Conservation (phyloP, 495 filamentous ascomycete species). For the Cercophora samala region DNA sequence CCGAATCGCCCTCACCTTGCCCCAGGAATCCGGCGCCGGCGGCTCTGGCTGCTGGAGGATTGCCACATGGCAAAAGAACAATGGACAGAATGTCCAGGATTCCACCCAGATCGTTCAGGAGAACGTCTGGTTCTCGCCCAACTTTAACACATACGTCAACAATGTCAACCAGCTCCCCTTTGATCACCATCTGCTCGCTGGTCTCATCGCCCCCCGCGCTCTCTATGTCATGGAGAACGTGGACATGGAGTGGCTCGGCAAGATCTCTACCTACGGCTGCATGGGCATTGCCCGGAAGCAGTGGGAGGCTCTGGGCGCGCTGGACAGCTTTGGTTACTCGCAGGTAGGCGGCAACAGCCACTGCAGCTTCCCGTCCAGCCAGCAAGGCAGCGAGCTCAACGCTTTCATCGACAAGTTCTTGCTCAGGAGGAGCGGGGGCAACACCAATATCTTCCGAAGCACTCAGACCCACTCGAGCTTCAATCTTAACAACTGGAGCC, state of each 20-base stretch:
- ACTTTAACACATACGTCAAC: conserved; percentile 42
- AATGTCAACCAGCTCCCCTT: conserved; percentile 42
- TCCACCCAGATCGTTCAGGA: conserved; percentile 48
- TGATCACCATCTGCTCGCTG: conserved; percentile 51
- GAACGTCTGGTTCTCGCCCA: conserved; percentile 50
- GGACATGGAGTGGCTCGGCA: conserved; percentile 54
- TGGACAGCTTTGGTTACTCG: conserved; percentile 50
- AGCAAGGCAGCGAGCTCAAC: conserved; percentile 46
- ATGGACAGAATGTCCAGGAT: conserved; percentile 51
- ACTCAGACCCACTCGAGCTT: conserved; percentile 22
- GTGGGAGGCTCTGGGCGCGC: conserved; percentile 49
- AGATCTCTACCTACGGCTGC: conserved; percentile 50
- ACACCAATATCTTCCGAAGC: conserved; percentile 24
- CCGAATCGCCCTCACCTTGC: conserved; percentile 51
- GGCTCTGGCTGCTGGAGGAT: conserved; percentile 53
- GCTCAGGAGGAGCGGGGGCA: conserved; percentile 29
- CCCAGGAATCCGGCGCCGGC: conserved; percentile 52
- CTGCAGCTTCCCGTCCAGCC: conserved; percentile 50
- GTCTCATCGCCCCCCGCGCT: conserved; percentile 45
- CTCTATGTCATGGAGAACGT: conserved; percentile 50
- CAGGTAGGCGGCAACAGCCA: conserved; percentile 52
- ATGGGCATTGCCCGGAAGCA: conserved; percentile 50
- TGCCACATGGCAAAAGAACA: conserved; percentile 39
- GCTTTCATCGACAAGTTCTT: conserved; percentile 55
- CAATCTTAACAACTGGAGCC: conserved; percentile 26